Evolutionary conservation across 1,284 basidiomycete genomes (phyloP), one percentile per base, ranked within the genome.

Genomic region (Papiliotrema flavescens): DNA sequence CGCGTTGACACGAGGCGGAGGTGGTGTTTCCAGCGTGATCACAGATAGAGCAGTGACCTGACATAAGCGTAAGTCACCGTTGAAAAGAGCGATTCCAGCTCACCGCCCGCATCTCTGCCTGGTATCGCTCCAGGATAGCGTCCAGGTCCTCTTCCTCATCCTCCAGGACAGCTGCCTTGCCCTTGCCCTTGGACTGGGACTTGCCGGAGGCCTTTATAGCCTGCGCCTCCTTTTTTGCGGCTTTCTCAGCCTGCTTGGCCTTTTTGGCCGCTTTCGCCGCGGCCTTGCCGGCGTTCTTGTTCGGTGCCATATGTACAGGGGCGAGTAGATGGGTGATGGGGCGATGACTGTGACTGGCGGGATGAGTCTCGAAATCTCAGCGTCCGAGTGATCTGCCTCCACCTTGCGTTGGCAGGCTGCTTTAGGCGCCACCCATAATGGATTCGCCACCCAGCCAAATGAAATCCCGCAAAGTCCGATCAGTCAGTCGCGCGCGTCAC

Each of bases 91-190:
- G 7, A 19, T n/a, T 50, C 4, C 57, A 51, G 56, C 51, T 46
- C 36, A 60, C 59, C 47, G 57, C 53, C 47, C 46, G 50, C 56
- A 62, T 57, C 53, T 63, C 61, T n/a, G 44, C 50, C 24, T 55
- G 50, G 56, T 60, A 61, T 20, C 54, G 82, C 67, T 88, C 87
- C 24, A 92, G 81, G 58, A 91, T 89, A 4, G 80, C 82, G 65
- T 92, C 88, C 8, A 92, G 79, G 76, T 92, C 87, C 59, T 88
- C 81, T 58, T 89, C 86, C 56, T 87, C 84, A 32, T 82, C 83
- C 28, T 74, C 76, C 24, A 81, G 81, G 9, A 67, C 62, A 53
- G 79, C 79, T 17, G 78, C 60, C 42, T 62, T 67, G 32, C 57
- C 57, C 47, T 66, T 66, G 11, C 54, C 56, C 39, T 59, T 60